A percentile compares a stretch with the other conserved stretches of the same genome.
Conservation (phyloP, 768 basidiomycete genomes). For the Tulasnella sp. region DNA sequence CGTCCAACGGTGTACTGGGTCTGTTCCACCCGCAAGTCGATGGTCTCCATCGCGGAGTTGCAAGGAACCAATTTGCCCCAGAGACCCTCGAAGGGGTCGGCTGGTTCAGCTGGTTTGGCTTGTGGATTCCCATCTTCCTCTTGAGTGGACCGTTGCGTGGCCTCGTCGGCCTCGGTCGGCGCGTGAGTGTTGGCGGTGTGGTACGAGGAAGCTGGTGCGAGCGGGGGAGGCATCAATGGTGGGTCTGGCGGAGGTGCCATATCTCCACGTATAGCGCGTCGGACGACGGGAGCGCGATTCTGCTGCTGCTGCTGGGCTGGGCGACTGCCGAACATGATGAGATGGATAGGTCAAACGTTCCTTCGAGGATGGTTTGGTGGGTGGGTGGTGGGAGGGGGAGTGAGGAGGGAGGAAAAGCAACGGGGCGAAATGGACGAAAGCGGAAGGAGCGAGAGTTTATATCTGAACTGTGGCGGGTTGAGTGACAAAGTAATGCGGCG, state of each 20-base stretch:
- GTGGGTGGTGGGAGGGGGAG: not conserved
- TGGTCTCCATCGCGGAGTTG: conserved; percentile 46
- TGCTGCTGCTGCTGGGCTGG: not conserved
- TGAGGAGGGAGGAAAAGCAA: not conserved
- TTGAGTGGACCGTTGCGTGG: conserved; percentile 7
- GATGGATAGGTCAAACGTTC: not conserved
- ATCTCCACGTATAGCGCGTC: not conserved
- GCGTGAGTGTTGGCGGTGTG: conserved; percentile 9
- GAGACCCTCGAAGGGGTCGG: conserved; percentile 39
- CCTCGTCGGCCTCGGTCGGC: conserved; percentile 8
- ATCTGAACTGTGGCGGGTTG: conserved; percentile 2
- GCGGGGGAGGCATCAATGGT: not conserved
- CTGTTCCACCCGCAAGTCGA: conserved; percentile 58
- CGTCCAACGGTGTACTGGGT: conserved; percentile 55
- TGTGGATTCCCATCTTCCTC: not conserved
- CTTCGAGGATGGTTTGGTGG: no score
- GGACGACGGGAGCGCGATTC: not conserved
- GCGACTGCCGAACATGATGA: not conserved
- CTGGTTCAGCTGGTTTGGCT: not conserved
- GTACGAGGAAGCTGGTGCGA: conserved; percentile 4
- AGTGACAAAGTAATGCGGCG: not conserved
- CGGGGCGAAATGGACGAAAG: conserved; percentile 6
- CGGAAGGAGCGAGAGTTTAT: conserved; percentile 8
- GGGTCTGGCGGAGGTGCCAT: conserved; percentile 5
- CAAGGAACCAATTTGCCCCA: conserved; percentile 74